Evolutionary conservation across 2,329 filamentous ascomycete genomes (phyloP).

Genomic region (Talaromyces sp.): DNA sequence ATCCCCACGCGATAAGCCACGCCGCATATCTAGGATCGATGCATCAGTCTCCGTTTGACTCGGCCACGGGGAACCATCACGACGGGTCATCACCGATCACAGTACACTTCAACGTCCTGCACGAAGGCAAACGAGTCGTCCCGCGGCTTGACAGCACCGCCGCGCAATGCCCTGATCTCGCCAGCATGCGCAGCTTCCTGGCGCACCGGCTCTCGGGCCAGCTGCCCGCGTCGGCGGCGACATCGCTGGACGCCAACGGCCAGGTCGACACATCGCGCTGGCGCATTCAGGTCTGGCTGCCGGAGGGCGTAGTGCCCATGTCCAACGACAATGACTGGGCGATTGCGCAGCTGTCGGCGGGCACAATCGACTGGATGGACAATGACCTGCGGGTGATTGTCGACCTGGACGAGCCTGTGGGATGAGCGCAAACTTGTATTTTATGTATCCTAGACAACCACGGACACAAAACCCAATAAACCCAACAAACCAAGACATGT

Average conservation of each 20-base stretch:
- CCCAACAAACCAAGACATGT: neutral
- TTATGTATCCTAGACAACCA: neutral
- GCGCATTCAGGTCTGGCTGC: constrained; percentile 37
- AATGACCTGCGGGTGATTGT: constrained; percentile 38
- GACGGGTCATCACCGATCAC: constrained; percentile 18
- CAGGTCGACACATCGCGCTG: constrained; percentile 17
- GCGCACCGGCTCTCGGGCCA: constrained; percentile 26
- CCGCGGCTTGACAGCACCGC: constrained; percentile 32
- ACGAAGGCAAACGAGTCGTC: constrained; percentile 34
- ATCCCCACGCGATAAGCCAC: constrained; percentile 1
- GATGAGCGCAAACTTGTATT: too few relatives aligned
- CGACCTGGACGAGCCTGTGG: constrained; percentile 21
- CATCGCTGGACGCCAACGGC: constrained; percentile 13
- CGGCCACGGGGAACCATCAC: constrained; percentile 1
- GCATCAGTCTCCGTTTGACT: constrained; percentile 7
- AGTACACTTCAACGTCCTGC: constrained; percentile 34
- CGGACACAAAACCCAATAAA: neutral
- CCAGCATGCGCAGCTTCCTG: constrained; percentile 26
- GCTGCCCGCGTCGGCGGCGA: constrained; percentile 19
- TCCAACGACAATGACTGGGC: constrained; percentile 40
- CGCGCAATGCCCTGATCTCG: constrained; percentile 28
- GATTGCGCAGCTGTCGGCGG: constrained; percentile 37
- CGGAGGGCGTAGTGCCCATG: constrained; percentile 35
- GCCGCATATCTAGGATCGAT: constrained; percentile 2
- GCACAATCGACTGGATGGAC: constrained; percentile 44